Evolutionary conservation across 2,329 filamentous ascomycete species (phyloP).

Genomic region (Beauveria sp.): DNA sequence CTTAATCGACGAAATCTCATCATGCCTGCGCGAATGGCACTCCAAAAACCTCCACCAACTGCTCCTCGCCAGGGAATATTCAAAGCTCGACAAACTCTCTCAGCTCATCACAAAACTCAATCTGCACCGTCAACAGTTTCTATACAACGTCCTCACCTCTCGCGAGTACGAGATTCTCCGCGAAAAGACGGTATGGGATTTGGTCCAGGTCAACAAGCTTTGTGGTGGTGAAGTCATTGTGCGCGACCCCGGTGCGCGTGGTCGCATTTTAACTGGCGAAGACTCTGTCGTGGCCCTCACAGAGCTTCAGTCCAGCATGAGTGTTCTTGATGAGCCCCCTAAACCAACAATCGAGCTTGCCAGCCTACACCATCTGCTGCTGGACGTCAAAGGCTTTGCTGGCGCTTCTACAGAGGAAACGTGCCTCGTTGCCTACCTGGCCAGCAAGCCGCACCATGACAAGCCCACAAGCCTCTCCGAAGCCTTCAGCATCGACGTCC

Average conservation of each 20-base stretch:
- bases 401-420: constrained; percentile 69
- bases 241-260: constrained; percentile 73
- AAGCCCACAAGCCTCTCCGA: constrained; percentile 67
- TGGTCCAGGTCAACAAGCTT: constrained; percentile 90
- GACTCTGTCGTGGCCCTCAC: constrained; percentile 91
- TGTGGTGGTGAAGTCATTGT: constrained; percentile 93
- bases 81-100: constrained; percentile 71
- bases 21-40: constrained; percentile 95
- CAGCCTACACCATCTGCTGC: constrained; percentile 69
- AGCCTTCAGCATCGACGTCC: constrained; percentile 70
- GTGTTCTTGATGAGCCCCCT: constrained; percentile 78
- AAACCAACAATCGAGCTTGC: constrained; percentile 58
- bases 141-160: constrained; percentile 87
- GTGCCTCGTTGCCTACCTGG: constrained; percentile 70
- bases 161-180: constrained; percentile 75
- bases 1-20: constrained; percentile 93
- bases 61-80: constrained; percentile 74
- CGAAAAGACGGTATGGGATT: constrained; percentile 89
- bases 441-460: constrained; percentile 59
- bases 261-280: constrained; percentile 80
- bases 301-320: constrained; percentile 91
- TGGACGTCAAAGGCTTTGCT: constrained; percentile 77
- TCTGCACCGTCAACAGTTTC: constrained; percentile 75
- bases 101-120: constrained; percentile 77
- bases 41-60: constrained; percentile 93